Evolutionary conservation across 768 basidiomycete species (phyloP), one percentile per base, ranked within the genome.

Genomic region (Mycena rosella): DNA sequence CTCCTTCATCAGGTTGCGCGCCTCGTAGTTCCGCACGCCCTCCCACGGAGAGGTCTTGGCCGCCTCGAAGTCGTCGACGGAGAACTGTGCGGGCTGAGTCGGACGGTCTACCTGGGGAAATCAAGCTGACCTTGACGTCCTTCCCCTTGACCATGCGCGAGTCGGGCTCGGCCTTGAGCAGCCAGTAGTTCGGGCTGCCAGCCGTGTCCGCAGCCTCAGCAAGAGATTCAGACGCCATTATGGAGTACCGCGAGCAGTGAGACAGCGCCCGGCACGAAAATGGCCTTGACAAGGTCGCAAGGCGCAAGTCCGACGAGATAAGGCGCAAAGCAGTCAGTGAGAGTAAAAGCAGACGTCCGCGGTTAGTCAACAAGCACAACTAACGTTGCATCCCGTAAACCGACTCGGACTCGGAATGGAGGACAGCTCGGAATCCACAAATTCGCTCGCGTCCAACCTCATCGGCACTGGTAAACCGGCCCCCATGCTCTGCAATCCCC

Each of bases 131-230:
- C 85, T 93, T 95, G 70, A 96, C 93, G 69, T 96, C 94, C 72
- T 91, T 93, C 48, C 94, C 94, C 77, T 94, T 96, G 47, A 93
- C 92, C 51, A 95, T 74, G 60, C 94, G 90, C 18, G 93, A 88
- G 67, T 95, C 91, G 11, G 94, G 94, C 76, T 95, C 94, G 5
- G 94, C 94, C 78, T 96, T 95, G 78, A 94, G 86, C 26, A 96
- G 85, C 92, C 94, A 96, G 61, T 80, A 84, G 59, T 76, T 80
- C 34, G 61, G 22, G 29, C 22, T 7, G 44, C 44, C 17, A n/a
- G n/a, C n/a, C n/a, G n/a, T n/a, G 22, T 22, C 22, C 44, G 38
- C 14, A 13, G 38, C 17, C 17, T 8, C 38, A 8, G 38, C 38
- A 40, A 18, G 10, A 5, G 42, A n/a, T 4, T 54, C n/a, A 20